Evolutionary conservation across 768 basidiomycete genomes (phyloP).

Genomic region (Paxillus rubicundulus): DNA sequence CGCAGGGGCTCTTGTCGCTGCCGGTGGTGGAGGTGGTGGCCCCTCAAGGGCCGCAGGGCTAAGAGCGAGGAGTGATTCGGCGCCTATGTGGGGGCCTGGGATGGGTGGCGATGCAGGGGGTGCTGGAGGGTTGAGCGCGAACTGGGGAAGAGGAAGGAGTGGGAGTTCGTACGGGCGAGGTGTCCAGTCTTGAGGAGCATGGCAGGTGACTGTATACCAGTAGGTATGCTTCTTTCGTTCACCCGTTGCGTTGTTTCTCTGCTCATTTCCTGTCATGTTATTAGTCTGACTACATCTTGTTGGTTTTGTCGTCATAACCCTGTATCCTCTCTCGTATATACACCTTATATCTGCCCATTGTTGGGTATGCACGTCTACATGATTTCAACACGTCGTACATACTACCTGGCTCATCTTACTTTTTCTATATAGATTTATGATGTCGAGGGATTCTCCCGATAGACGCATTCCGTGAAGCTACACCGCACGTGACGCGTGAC

Average conservation of each 20-base stretch:
- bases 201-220: not conserved
- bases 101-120: constrained; percentile 16
- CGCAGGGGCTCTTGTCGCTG: not conserved
- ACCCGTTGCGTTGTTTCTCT: not conserved
- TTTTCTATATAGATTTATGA: no score
- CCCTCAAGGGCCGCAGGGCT: constrained; percentile 17
- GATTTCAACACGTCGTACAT: not conserved
- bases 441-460: not conserved
- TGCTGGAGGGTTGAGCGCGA: constrained; percentile 27
- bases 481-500: no score
- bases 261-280: not conserved
- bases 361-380: not conserved
- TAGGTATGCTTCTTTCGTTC: not conserved
- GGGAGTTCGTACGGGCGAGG: constrained; percentile 25
- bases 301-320: not conserved
- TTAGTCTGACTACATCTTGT: no score
- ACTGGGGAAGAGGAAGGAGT: constrained; percentile 27
- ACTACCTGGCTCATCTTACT: not conserved
- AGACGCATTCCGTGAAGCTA: no score
- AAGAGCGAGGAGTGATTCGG: constrained; percentile 25
- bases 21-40: constrained; percentile 14
- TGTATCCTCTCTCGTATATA: not conserved
- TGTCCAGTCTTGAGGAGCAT: no score
- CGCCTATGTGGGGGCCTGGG: constrained; percentile 21
- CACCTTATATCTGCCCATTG: not conserved